Percentiles rank a stretch among this genome's conserved stretches.
phyloP scores from a whole-genome alignment of 2,329 filamentous ascomycete species.

The Fusarium nygamai region DNA sequence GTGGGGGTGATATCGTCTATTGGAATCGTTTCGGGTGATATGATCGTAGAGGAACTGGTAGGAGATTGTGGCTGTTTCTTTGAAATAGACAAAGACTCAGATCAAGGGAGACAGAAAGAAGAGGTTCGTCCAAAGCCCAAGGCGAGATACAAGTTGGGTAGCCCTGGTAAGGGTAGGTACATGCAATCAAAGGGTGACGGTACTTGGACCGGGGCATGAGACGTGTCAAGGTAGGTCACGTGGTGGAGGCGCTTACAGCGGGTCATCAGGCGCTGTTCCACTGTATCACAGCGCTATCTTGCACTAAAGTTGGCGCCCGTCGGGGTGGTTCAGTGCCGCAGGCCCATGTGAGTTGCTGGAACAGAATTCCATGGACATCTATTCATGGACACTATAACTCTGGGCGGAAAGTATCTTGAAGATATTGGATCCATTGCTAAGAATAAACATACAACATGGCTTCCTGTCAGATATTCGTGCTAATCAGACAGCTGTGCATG shows the following conservation, averaged over 20 bases:
- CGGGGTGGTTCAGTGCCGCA: conserved; percentile 15
- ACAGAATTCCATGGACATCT: not conserved
- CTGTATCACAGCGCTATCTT: conserved; percentile 39
- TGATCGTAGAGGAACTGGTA: conserved; percentile 14
- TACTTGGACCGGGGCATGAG: conserved; percentile 40
- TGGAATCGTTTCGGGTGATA: conserved; percentile 4
- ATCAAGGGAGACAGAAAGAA: conserved; percentile 35
- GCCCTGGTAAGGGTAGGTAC: conserved; percentile 38
- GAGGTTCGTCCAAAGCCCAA: conserved; percentile 38
- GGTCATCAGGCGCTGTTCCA: conserved; percentile 36
- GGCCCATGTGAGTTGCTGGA: not conserved
- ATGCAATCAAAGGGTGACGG: conserved; percentile 42
- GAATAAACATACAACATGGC: not conserved
- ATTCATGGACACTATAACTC: not conserved
- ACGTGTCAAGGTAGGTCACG: conserved; percentile 39
- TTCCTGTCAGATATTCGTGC: not conserved
- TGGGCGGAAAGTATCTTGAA: not conserved
- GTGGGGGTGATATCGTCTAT: conserved; percentile 18
- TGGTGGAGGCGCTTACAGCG: conserved; percentile 33
- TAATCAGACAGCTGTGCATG: not conserved
- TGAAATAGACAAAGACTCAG: conserved; percentile 31
- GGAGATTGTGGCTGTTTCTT: conserved; percentile 13
- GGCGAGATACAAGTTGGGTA: conserved; percentile 41
- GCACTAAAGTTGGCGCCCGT: conserved; percentile 41
- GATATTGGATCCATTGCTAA: not conserved